Base-by-base conservation (phyloP, 371 early-diverging fungal species). In the Rhizopus delemar region DNA sequence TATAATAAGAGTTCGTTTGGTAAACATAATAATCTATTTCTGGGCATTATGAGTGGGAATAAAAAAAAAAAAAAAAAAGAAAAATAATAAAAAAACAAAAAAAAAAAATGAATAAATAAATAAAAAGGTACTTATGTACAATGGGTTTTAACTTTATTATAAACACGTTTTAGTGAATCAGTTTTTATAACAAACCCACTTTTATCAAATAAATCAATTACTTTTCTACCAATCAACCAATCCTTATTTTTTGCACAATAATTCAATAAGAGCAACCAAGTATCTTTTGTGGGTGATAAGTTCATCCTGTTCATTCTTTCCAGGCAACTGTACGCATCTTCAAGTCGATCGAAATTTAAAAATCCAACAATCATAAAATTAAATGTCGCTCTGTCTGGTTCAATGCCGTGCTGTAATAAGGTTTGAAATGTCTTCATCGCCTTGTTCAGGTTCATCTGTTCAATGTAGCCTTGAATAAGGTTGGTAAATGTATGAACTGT, bases 401-500 rank as follows among this genome's bases (percentile, higher is more conserved):
- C 54, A 8, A 71, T 41, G 2, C 69, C 69, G 45, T 15, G 52
- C 11, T 60, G 35, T n/a, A 71, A 22, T 46, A 77, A 62, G 0
- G 15, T 33, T 33, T 73, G 73, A 41, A 75, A 75, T 4, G 80
- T 75, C n/a, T 53, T 56, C 66, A 77, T 71, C 3, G 72, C 69
- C 51, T 73, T 74, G 12, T 46, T 48, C 0, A 80, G 55, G 41
- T 80, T 48, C 48, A 53, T 57, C 6, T 59, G 41, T 11, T 66
- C 63, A 5, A 62, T 69, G 55, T 74, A 73, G 1, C 80, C 80
- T 60, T 80, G 80, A 3, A 80, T 60, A 8, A 80, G 54, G 39
- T 73, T 77, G n/a, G 77, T 80, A 32, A 63, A 77, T 0, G 77
- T 76, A 41, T 77, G 77, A 5, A 80, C 61, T 4, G 77, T 77